Conservation (phyloP, 495 filamentous ascomycete genomes). For the Aspergillus affinis region DNA sequence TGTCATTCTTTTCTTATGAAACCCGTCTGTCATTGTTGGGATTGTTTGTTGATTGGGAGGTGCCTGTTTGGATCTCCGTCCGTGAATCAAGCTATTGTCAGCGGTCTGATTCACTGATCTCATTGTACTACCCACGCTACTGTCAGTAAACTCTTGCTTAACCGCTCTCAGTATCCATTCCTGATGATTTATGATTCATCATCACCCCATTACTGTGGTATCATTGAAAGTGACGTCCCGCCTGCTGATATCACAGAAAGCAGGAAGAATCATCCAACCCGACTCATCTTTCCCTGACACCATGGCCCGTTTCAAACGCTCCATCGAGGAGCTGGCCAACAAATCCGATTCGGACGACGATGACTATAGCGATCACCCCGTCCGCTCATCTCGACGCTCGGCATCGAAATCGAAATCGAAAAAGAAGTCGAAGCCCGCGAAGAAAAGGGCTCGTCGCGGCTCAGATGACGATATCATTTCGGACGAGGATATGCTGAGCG, state of each 20-base stretch:
- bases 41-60: not conserved
- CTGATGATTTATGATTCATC: not conserved
- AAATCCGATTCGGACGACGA: constrained; percentile 84
- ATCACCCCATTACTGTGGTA: not conserved
- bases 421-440: constrained; percentile 44
- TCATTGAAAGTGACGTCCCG: not conserved
- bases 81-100: not conserved
- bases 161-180: not conserved
- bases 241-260: constrained; percentile 15
- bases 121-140: not conserved
- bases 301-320: constrained; percentile 62
- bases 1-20: not conserved
- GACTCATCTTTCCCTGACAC: constrained; percentile 23
- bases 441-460: constrained; percentile 52
- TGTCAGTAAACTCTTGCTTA: not conserved
- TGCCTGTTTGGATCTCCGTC: not conserved
- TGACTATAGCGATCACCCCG: constrained; percentile 59
- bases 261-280: constrained; percentile 17
- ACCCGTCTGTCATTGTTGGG: not conserved
- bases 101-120: not conserved
- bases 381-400: constrained; percentile 33
- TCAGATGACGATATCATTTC: constrained; percentile 66
- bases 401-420: constrained; percentile 41
- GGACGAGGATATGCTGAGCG: constrained; percentile 65
- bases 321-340: constrained; percentile 71